phyloP scores from a whole-genome alignment of 1,139 yeast genomes.

The Zygosaccharomyces sapae region DNA sequence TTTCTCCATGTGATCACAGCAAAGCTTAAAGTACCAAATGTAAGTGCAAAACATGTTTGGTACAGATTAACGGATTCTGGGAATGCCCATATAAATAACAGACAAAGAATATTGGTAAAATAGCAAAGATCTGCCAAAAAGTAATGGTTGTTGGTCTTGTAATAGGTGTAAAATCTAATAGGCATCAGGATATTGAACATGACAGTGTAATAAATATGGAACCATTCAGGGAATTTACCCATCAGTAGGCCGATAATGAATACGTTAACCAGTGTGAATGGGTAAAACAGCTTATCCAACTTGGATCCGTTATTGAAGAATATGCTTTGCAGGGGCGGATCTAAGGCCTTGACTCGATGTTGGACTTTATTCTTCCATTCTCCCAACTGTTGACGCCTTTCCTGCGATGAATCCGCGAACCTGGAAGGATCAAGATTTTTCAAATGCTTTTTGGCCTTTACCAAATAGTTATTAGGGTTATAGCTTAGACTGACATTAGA shows the following conservation, averaged over 20 bases:
- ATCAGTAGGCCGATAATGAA: slow-evolving; percentile 71
- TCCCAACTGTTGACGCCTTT: slow-evolving; percentile 21
- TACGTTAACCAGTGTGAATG: slow-evolving; percentile 63
- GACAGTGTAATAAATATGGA: slow-evolving; percentile 71
- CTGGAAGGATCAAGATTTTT: slow-evolving; percentile 15
- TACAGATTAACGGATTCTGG: slow-evolving; percentile 71
- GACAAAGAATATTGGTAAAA: slow-evolving; percentile 70
- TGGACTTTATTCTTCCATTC: slow-evolving; percentile 21
- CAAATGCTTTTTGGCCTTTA: slow-evolving; percentile 17
- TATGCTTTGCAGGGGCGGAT: slow-evolving; percentile 23
- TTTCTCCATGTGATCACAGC: slow-evolving; percentile 97
- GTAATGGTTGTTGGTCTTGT: slow-evolving; percentile 74
- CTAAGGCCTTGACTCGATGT: slow-evolving; percentile 22
- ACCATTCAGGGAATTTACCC: slow-evolving; percentile 71
- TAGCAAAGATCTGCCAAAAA: slow-evolving; percentile 92
- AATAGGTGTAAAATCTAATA: slow-evolving; percentile 75
- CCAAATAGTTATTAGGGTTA: slow-evolving; percentile 17
- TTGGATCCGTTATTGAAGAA: slow-evolving; percentile 47
- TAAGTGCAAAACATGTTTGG: slow-evolving; percentile 77
- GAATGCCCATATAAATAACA: slow-evolving; percentile 75
- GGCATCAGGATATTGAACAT: slow-evolving; percentile 70
- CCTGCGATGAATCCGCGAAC: slow-evolving; percentile 13
- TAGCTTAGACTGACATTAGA: slow-evolving; percentile 25
- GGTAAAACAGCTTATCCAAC: slow-evolving; percentile 79
- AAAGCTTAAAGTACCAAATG: slow-evolving; percentile 85